These are phyloP conservation scores for Saraca asoca DNA, from an alignment of 331 rosid genomes.

Conservation along the genomic window DNA sequence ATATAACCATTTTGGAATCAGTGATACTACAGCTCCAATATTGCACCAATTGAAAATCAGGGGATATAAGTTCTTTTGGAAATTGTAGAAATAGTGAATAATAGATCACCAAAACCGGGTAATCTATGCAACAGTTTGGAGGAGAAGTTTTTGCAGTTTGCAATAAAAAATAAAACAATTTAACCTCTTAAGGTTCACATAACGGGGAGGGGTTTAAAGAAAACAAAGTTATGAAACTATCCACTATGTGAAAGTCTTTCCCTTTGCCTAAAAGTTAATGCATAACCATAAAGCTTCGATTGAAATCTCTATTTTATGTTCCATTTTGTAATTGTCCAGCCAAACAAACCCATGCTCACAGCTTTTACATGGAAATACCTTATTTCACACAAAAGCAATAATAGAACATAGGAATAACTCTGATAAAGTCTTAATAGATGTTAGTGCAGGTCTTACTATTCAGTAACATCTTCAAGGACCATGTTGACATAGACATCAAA, in stretches of 20 bases:
- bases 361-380: constrained; percentile 1
- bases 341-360: neutral
- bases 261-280: constrained; percentile 7
- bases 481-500: constrained; percentile 95
- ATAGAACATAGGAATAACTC: constrained; percentile 2
- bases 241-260: neutral
- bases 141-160: neutral
- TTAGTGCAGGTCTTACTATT: constrained; percentile 61
- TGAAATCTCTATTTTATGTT: constrained; percentile 1
- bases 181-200: neutral
- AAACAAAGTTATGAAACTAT: neutral
- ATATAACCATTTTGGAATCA: neutral
- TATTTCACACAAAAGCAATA: constrained; percentile 13
- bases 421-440: neutral
- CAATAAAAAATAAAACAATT: constrained; percentile 12
- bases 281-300: constrained; percentile 2
- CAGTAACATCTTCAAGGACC: constrained; percentile 98
- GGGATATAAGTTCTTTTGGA: neutral
- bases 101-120: neutral
- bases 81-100: neutral
- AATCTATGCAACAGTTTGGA: neutral
- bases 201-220: too few species aligned
- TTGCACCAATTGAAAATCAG: constrained; percentile 4
- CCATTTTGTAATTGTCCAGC: constrained; percentile 5
- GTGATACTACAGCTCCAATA: neutral